Conservation (phyloP, 352 stramenopile species). For the Halophytophthora polymorphica region DNA sequence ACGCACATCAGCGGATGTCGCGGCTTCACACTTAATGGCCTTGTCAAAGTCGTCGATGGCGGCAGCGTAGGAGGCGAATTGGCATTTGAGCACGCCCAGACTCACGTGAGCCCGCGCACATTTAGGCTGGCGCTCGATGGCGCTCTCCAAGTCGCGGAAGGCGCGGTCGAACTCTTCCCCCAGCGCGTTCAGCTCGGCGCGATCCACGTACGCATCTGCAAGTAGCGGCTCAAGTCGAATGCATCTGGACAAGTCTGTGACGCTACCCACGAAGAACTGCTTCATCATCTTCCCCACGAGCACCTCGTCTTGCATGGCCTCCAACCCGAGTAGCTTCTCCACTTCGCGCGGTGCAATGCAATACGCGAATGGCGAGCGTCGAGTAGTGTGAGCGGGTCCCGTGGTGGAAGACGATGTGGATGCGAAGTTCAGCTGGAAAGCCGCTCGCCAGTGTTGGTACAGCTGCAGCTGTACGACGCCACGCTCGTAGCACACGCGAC, state of each 20-base stretch:
- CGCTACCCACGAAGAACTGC: conserved; percentile 37
- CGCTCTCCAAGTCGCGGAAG: conserved; percentile 56
- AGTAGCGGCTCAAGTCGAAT: conserved; percentile 57
- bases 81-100: conserved; percentile 73
- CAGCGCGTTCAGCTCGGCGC: conserved; percentile 60
- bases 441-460: conserved; percentile 57
- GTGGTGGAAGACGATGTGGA: neutral
- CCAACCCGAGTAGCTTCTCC: conserved; percentile 35
- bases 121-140: conserved; percentile 47
- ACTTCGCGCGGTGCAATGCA: conserved; percentile 39
- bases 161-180: conserved; percentile 59
- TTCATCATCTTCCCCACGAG: conserved; percentile 55
- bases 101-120: conserved; percentile 55
- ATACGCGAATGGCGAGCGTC: conserved; percentile 40
- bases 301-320: conserved; percentile 49
- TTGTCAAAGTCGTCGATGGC: conserved; percentile 72
- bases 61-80: conserved; percentile 57
- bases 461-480: conserved; percentile 72
- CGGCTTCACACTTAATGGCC: conserved; percentile 45
- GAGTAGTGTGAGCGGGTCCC: neutral
- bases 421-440: conserved; percentile 47
- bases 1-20: conserved; percentile 20
- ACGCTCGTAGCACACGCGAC: conserved; percentile 66
- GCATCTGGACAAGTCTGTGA: conserved; percentile 60
- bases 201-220: conserved; percentile 62